Evolutionary conservation across 495 filamentous ascomycete genomes (phyloP).

Genomic region (Hyaloscypha variabilis): DNA sequence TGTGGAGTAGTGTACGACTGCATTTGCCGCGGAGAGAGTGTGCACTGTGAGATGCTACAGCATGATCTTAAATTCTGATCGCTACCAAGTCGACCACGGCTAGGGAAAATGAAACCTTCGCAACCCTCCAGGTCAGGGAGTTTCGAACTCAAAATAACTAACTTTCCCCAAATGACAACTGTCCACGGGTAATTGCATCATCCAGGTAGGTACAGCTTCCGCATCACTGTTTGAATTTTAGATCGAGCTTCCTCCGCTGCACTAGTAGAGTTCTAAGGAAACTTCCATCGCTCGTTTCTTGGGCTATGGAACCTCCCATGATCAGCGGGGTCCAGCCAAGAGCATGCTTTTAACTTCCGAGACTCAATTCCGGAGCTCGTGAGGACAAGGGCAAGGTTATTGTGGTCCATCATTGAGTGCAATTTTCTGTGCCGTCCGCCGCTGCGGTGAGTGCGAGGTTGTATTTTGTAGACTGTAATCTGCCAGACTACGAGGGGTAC

Average conservation of each 20-base stretch:
- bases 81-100: background rate
- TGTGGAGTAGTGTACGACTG: background rate
- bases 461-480: background rate
- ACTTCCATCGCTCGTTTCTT: conserved; percentile 6
- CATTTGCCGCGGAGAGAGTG: background rate
- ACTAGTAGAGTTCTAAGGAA: conserved; percentile 1
- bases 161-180: conserved; percentile 5
- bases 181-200: conserved; percentile 25
- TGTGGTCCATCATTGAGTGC: background rate
- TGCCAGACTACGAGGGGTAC: background rate
- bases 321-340: conserved; percentile 14
- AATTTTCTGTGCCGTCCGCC: conserved; percentile 3
- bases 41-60: background rate
- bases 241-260: conserved; percentile 10
- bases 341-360: background rate
- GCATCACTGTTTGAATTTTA: background rate
- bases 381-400: background rate
- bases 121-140: background rate
- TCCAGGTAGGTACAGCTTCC: conserved; percentile 17
- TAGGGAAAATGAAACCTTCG: conserved; percentile 17
- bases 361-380: background rate
- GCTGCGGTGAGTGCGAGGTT: background rate
- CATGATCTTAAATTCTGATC: conserved; percentile 2
- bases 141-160: conserved; percentile 12
- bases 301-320: conserved; percentile 1